Conservation (phyloP, 768 basidiomycete genomes). For the Phylloporus sp. region DNA sequence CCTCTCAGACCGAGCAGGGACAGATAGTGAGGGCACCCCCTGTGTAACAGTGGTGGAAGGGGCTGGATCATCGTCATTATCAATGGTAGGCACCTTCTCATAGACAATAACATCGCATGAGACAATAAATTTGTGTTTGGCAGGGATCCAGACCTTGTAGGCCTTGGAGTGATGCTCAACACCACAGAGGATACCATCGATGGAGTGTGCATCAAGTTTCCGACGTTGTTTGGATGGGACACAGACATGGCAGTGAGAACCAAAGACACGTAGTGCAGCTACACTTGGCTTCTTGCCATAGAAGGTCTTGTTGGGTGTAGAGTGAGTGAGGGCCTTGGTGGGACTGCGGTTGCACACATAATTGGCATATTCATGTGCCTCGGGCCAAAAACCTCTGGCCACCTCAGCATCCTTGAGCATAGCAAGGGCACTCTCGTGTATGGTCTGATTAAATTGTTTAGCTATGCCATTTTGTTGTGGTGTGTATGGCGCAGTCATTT, state of each 20-base stretch:
- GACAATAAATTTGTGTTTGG: constrained; percentile 1
- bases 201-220: constrained; percentile 10
- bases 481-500: background rate
- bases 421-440: constrained; percentile 20
- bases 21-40: background rate
- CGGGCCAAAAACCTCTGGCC: constrained; percentile 20
- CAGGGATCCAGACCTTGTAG: constrained; percentile 2
- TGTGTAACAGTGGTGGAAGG: background rate
- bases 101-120: too few relatives aligned
- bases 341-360: constrained; percentile 3
- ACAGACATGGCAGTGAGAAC: constrained; percentile 10
- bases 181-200: background rate
- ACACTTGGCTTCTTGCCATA: constrained; percentile 23
- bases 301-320: constrained; percentile 21
- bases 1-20: background rate
- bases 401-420: constrained; percentile 21
- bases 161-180: constrained; percentile 4
- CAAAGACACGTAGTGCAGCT: constrained; percentile 18
- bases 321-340: constrained; percentile 1
- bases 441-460: constrained; percentile 22
- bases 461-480: background rate
- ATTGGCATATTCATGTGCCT: constrained; percentile 7
- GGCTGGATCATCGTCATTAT: background rate
- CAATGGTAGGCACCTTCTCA: too few relatives aligned
- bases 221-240: background rate